Conservation (phyloP, 306 rosid genomes). For the Cicer cuneatum region DNA sequence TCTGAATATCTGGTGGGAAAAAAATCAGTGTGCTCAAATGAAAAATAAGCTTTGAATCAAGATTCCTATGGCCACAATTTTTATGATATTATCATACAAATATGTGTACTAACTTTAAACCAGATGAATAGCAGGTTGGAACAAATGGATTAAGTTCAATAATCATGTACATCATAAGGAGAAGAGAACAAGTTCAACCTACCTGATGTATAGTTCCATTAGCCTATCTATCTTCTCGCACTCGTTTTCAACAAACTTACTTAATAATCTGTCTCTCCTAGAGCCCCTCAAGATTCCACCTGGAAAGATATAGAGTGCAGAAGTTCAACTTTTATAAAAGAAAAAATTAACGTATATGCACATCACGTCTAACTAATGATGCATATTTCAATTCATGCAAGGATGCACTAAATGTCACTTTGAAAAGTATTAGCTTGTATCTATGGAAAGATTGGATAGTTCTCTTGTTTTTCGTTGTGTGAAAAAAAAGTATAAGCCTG, state of each 20-base stretch:
- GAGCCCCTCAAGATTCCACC: constrained; percentile 97
- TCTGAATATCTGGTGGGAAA: constrained; percentile 72
- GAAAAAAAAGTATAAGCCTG: constrained; percentile 54
- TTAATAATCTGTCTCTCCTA: constrained; percentile 87
- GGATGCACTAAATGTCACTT: constrained; percentile 7
- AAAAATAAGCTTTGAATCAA: constrained; percentile 32
- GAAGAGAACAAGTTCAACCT: constrained; percentile 38
- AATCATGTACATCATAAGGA: constrained; percentile 25
- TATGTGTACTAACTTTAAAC: constrained; percentile 19
- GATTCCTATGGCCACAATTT: neutral
- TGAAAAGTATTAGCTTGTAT: constrained; percentile 51
- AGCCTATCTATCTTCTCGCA: constrained; percentile 95
- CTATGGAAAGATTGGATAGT: neutral
- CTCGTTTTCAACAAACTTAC: constrained; percentile 91
- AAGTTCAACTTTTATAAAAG: constrained; percentile 34
- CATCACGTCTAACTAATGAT: constrained; percentile 18
- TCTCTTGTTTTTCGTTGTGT: neutral
- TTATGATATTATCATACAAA: constrained; percentile 1
- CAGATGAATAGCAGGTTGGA: constrained; percentile 27
- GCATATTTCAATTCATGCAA: constrained; percentile 21
- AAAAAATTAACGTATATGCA: constrained; percentile 1
- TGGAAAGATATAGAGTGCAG: constrained; percentile 48
- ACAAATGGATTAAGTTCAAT: constrained; percentile 15
- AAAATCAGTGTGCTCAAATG: constrained; percentile 32
- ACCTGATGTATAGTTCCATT: constrained; percentile 95